Evolutionary conservation across 2,329 filamentous ascomycete species (phyloP), one percentile per base, ranked within the genome.

Genomic region (Colletotrichum aenigma): DNA sequence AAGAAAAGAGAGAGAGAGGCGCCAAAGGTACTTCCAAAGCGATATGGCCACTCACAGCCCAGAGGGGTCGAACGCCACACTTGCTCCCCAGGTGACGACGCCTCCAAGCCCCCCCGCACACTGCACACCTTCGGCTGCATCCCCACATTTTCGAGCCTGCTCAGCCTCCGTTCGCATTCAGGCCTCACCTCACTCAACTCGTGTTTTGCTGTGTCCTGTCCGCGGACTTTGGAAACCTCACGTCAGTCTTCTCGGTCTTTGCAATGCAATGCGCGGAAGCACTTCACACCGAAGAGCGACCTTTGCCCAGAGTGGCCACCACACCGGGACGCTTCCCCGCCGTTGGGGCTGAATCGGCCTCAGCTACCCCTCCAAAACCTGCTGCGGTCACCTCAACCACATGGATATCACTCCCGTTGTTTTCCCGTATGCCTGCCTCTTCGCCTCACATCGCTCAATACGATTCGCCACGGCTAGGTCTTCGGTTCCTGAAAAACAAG

Each of bases 291-390:
- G 43, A 74, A 48, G 32, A 28, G 21, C 16, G 38, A 26, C 13
- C 38, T 48, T 21, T 3, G 21, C 43, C 24, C 7, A 9, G 48
- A 58, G 4, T 58, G 30, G 56, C 58, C 66, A 74, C 43, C 66
- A 60, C 61, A 56, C 71, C 58, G 24, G 30, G n/a, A 38, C 13
- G 18, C 18, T 32, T 26, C 43, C 74, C 64, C 64, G 43, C 73
- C 64, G 48, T 68, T 66, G 74, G 65, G 74, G 74, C 74, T 76
- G 70, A 76, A 74, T 76, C 64, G 64, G 70, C 74, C 58, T 69
- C 70, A 61, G 52, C 43, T 34, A 15, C 60, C 34, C 30, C 32
- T 56, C 43, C 15, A 64, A 76, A 65, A 73, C 70, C 70, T 76
- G 70, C 70, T 76, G 64, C 70, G 74, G 64, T 24, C 61, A 26